These are phyloP conservation scores for Boletus rubescentipes DNA, from an alignment of 768 basidiomycete species.

Conservation along the genomic window DNA sequence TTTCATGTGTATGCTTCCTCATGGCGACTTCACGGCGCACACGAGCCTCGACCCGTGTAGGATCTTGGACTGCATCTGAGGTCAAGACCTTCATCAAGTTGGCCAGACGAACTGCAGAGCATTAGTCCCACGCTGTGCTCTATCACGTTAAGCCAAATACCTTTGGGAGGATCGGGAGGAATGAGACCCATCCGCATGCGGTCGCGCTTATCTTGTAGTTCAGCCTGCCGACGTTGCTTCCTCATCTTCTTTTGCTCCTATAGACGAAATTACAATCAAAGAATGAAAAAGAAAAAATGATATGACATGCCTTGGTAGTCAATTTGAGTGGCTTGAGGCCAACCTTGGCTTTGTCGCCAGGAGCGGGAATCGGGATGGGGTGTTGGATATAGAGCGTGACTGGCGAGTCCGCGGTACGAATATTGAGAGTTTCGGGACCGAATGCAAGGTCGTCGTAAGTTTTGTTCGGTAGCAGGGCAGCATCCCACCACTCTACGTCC, in stretches of 20 bases:
- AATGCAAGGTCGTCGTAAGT: constrained; percentile 72
- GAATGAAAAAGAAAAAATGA: neutral
- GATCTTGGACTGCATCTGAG: constrained; percentile 95
- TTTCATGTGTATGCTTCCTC: constrained; percentile 86
- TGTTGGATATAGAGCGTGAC: constrained; percentile 94
- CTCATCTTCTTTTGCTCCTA: constrained; percentile 97
- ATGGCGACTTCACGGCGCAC: constrained; percentile 91
- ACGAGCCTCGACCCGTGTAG: constrained; percentile 94
- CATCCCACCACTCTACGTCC: constrained; percentile 97
- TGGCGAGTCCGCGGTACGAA: constrained; percentile 65
- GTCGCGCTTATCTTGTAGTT: constrained; percentile 92
- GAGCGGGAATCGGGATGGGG: constrained; percentile 93
- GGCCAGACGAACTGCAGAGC: constrained; percentile 72
- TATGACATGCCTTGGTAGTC: constrained; percentile 69
- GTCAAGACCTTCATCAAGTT: constrained; percentile 99
- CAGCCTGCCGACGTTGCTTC: constrained; percentile 82
- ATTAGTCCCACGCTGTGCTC: neutral
- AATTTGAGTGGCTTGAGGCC: constrained; percentile 86
- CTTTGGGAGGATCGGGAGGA: constrained; percentile 95
- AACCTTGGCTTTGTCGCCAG: constrained; percentile 78
- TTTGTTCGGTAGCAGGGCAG: constrained; percentile 74
- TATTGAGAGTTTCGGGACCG: constrained; percentile 58
- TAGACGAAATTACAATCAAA: constrained; percentile 2
- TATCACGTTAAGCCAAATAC: constrained; percentile 36
- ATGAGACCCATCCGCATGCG: constrained; percentile 93